These are phyloP conservation scores for Aspergillus avenaceus DNA, from an alignment of 495 filamentous ascomycete species.

Conservation along the genomic window DNA sequence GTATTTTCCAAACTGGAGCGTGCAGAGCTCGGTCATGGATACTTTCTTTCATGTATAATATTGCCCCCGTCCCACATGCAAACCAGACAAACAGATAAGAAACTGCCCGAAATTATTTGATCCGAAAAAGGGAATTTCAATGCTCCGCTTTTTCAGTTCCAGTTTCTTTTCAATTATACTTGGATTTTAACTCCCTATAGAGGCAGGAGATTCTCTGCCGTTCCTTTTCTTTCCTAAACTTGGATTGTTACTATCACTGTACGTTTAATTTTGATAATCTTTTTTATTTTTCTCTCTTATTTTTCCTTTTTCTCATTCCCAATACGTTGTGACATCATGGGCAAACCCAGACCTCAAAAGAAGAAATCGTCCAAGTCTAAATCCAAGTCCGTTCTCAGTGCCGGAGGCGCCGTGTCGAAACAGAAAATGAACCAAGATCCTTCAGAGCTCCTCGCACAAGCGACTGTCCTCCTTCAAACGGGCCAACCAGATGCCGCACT, in stretches of 20 bases:
- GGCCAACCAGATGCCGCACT: slow-evolving; percentile 67
- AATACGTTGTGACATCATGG: slow-evolving; percentile 35
- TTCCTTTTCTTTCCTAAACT: neutral
- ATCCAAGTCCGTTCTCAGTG: slow-evolving; percentile 45
- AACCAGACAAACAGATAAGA: slow-evolving; percentile 45
- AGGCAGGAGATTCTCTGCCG: neutral
- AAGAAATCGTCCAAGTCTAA: slow-evolving; percentile 43
- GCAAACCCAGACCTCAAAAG: slow-evolving; percentile 42
- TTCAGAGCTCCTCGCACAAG: slow-evolving; percentile 59
- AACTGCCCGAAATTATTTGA: slow-evolving; percentile 28
- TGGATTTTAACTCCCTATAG: too few relatives aligned
- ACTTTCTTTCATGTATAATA: slow-evolving; percentile 12
- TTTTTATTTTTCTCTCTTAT: neutral
- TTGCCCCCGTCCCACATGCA: slow-evolving; percentile 45
- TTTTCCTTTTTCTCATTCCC: neutral
- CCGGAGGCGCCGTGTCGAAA: slow-evolving; percentile 41
- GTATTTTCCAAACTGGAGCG: neutral
- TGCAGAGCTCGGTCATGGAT: neutral
- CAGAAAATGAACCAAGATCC: slow-evolving; percentile 46
- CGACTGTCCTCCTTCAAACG: slow-evolving; percentile 64
- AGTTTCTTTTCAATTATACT: neutral
- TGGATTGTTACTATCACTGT: neutral
- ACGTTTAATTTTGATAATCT: slow-evolving; percentile 1
- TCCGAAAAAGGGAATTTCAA: slow-evolving; percentile 14
- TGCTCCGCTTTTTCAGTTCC: slow-evolving; percentile 1